Base-by-base conservation (phyloP, 2,329 filamentous ascomycete genomes). In the Gaeumannomyces sp. region DNA sequence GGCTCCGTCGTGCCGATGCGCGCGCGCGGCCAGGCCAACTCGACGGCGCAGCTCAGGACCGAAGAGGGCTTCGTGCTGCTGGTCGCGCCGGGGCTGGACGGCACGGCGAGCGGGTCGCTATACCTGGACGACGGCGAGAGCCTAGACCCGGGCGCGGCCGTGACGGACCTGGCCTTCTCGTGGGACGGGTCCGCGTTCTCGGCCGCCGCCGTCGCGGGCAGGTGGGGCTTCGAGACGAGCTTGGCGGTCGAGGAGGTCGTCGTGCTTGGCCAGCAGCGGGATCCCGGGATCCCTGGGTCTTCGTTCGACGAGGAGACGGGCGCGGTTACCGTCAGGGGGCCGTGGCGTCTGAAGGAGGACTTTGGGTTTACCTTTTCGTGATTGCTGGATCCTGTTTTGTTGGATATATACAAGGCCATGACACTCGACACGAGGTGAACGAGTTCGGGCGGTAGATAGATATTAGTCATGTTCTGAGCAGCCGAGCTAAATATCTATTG, bases 41-140 rank as follows among this genome's bases (percentile, higher is more conserved):
- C 89, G 2, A 92, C 89, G 0, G 75, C 79, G 0, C 85, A 85
- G 50, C 84, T 82, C 27, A 11, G 35, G 19, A 81, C 89, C 50
- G 78, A 80, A 61, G 90, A 85, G 61, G 82, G 86, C 0, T 93
- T 89, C 88, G 84, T 83, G 10, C 68, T 93, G 57, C 77, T 92
- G 13, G 83, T 85, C 1, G 87, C 89, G 2, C 80, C 90, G 1
- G 80, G 83, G 67, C 70, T 72, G 1, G 71, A 81, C 22, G 85
- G 86, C 0, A 73, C 75, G 1, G 89, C 90, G 0, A 76, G 71
- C 2, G 90, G 90, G 0, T 74, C 78, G 25, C 74, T 93, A 35
- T 93, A 93, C 71, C 72, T 93, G 10, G 91, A 93, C 70, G 91
- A 94, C 69, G 90, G 91, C 1, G 88, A 89, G 75, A 90, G 86